Conservation (phyloP, 805 yeast genomes). For the Yarrowia bubula region DNA sequence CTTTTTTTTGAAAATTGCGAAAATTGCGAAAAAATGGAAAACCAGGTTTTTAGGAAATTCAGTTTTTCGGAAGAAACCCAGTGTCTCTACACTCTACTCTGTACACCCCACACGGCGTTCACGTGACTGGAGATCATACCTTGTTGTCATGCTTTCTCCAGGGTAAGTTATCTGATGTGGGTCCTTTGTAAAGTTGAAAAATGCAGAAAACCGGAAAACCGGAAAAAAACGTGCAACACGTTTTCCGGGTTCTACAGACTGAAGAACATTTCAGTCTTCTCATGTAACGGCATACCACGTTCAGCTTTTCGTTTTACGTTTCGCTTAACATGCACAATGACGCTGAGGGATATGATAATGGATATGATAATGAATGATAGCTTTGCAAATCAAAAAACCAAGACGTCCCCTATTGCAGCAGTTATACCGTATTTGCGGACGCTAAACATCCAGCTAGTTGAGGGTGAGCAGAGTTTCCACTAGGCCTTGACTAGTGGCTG, state of each 20-base stretch:
- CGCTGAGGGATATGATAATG: not conserved
- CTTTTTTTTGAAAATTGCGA: no score
- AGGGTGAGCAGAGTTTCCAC: conserved; percentile 14
- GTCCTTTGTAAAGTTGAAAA: not conserved
- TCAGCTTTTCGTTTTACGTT: not conserved
- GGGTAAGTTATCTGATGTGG: not conserved
- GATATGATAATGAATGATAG: not conserved
- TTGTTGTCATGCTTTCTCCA: not conserved
- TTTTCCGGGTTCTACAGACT: no score
- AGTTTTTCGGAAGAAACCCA: no score
- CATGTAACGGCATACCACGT: no score
- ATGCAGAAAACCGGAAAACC: not conserved
- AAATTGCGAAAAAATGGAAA: not conserved
- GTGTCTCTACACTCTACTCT: no score
- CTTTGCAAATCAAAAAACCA: not conserved
- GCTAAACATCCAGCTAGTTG: not conserved
- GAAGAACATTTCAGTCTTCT: no score
- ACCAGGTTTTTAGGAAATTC: no score
- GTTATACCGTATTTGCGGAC: conserved; percentile 3
- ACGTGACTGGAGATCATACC: not conserved
- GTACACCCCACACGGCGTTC: not conserved
- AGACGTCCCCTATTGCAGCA: not conserved
- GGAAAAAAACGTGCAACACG: no score
- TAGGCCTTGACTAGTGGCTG: not conserved
- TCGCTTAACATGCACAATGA: conserved; percentile 4